Evolutionary conservation across 2,329 filamentous ascomycete species (phyloP), one percentile per base, ranked within the genome.

Genomic region (Fusarium sp.): DNA sequence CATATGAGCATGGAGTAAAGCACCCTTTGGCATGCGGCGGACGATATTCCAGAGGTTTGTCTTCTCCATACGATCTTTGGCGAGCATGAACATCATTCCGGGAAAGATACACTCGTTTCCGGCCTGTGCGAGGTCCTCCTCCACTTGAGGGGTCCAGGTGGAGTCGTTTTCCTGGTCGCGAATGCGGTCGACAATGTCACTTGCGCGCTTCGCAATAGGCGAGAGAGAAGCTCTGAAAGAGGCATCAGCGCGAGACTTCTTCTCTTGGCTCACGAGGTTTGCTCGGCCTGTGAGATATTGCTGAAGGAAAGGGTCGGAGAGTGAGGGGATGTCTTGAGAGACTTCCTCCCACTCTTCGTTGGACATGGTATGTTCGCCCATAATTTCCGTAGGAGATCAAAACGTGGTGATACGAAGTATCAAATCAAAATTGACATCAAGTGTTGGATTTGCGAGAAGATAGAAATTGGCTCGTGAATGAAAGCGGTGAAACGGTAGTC

Each of bases 51-150:
- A 98, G 24, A 97, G 83, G 74, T 89, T 89, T 15, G 93, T 97
- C 71, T 84, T 84, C 79, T 97, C 93, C 88, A 97, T 96, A 37
- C 89, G 88, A n/a, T 89, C 87, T 78, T 94, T 95, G 71, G 93
- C 93, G 35, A 95, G 84, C 35, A 87, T 90, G 79, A 97, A 97
- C 92, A 97, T 96, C 91, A 97, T 97, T 13, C 94, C 94, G 1
- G 93, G 93, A 75, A 92, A 93, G 50, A 95, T 82, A 70, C 89
- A 87, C 63, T 88, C 85, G 71, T 88, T 78, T n/a, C 79, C 82
- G 56, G 87, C 81, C 67, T 87, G 85, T 5, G 90, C 89, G 5
- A 93, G 81, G 44, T 84, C 84, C 74, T 94, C 89, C 72, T 95
- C 91, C 49, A 91, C 87, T 45, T 88, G 86, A 32, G 87, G 83